Evolutionary conservation across 1,284 basidiomycete species (phyloP).

Genomic region (Ustilago shanxiensis): DNA sequence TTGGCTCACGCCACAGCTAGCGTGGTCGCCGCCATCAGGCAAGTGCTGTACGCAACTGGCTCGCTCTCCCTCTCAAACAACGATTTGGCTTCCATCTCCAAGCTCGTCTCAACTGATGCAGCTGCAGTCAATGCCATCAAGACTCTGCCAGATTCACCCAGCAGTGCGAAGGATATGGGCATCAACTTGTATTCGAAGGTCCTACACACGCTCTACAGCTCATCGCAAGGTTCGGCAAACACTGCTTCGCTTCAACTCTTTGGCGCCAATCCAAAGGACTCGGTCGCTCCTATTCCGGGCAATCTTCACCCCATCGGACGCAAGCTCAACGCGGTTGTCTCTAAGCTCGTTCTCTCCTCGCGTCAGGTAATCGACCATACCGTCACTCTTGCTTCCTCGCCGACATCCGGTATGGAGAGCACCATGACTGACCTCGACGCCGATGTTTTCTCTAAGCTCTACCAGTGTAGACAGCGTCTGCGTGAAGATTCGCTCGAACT

Average conservation of each 20-base stretch:
- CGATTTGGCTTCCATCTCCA: slow-evolving; percentile 52
- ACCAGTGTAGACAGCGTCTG: slow-evolving; percentile 63
- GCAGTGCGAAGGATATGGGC: neutral
- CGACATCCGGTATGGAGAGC: slow-evolving; percentile 41
- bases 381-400: slow-evolving; percentile 50
- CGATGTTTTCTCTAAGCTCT: slow-evolving; percentile 53
- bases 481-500: slow-evolving; percentile 59
- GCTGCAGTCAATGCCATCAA: neutral
- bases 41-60: slow-evolving; percentile 56
- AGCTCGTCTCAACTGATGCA: slow-evolving; percentile 23
- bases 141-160: neutral
- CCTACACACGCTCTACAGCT: slow-evolving; percentile 22
- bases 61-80: slow-evolving; percentile 36
- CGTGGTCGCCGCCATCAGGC: slow-evolving; percentile 50
- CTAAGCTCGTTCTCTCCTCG: slow-evolving; percentile 72
- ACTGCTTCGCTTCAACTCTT: slow-evolving; percentile 13
- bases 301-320: slow-evolving; percentile 70
- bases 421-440: slow-evolving; percentile 54
- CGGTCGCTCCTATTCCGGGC: slow-evolving; percentile 23
- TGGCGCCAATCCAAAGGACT: slow-evolving; percentile 34
- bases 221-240: slow-evolving; percentile 3
- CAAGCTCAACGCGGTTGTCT: slow-evolving; percentile 72
- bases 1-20: slow-evolving; percentile 36
- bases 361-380: slow-evolving; percentile 70
- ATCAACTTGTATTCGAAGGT: slow-evolving; percentile 29